phyloP scores from a whole-genome alignment of 2,329 filamentous ascomycete species.

The Zasmidium angulare region DNA sequence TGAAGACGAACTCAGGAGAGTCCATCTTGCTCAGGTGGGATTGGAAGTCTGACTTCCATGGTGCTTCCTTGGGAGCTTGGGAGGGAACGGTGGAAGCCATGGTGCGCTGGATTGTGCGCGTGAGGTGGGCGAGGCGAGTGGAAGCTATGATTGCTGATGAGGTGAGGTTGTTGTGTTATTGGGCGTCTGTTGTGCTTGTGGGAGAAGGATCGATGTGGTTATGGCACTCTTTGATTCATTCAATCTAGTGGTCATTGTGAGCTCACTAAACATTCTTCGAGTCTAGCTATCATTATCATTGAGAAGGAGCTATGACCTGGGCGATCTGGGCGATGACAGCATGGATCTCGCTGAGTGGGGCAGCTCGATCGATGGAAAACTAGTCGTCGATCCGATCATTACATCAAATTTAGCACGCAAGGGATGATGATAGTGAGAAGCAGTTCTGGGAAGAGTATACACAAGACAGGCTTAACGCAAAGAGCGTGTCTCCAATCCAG shows the following conservation, averaged over 20 bases:
- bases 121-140: slow-evolving; percentile 33
- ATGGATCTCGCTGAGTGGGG: background rate
- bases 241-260: slow-evolving; percentile 14
- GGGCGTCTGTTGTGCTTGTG: background rate
- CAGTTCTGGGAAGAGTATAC: too few relatives aligned
- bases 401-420: background rate
- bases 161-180: background rate
- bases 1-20: slow-evolving; percentile 52
- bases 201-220: background rate
- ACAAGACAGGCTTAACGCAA: too few relatives aligned
- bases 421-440: too few relatives aligned
- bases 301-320: background rate
- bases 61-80: slow-evolving; percentile 43
- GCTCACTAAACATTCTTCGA: slow-evolving; percentile 3
- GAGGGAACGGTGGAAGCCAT: slow-evolving; percentile 47
- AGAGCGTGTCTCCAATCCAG: too few relatives aligned
- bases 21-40: slow-evolving; percentile 51
- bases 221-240: background rate
- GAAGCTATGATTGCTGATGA: slow-evolving; percentile 33
- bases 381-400: background rate
- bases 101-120: slow-evolving; percentile 35
- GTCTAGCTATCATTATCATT: background rate
- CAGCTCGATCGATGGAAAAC: background rate
- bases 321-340: slow-evolving; percentile 1
- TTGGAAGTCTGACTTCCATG: slow-evolving; percentile 54